phyloP scores from a whole-genome alignment of 164 flowering plant species.

The Tinospora cordifolia region DNA sequence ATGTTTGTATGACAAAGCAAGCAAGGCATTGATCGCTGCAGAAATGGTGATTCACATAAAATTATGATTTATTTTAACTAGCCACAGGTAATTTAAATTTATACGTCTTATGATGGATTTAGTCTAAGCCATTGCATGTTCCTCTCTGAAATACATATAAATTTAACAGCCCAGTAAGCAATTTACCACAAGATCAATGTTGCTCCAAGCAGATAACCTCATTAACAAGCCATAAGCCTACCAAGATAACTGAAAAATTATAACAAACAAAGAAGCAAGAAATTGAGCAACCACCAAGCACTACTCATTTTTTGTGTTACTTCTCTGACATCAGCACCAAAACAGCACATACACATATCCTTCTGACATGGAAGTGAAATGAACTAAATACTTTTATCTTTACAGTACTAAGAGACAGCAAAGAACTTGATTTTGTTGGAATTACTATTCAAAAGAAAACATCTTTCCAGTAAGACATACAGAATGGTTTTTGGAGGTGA shows the following conservation, averaged over 20 bases:
- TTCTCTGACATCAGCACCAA: too few relatives aligned
- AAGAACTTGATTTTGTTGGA: background rate
- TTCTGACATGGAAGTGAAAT: too few relatives aligned
- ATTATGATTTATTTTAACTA: background rate
- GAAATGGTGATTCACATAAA: background rate
- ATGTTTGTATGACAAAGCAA: background rate
- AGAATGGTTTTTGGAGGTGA: too few relatives aligned
- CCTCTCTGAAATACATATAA: background rate
- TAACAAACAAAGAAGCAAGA: too few relatives aligned
- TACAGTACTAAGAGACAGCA: background rate
- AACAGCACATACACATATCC: too few relatives aligned
- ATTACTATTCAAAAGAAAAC: too few relatives aligned
- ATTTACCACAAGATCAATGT: background rate
- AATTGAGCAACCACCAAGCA: too few relatives aligned
- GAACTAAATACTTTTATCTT: background rate
- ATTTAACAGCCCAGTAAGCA: background rate
- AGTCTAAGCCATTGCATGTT: background rate
- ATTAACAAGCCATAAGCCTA: too few relatives aligned
- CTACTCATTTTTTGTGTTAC: too few relatives aligned
- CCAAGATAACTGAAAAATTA: too few relatives aligned
- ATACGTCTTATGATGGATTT: background rate
- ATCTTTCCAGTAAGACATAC: too few relatives aligned
- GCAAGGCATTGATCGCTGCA: background rate
- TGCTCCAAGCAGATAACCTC: background rate
- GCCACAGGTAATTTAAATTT: background rate